Base-by-base conservation (phyloP, 139 green algal species). In the Chlorella sp. region DNA sequence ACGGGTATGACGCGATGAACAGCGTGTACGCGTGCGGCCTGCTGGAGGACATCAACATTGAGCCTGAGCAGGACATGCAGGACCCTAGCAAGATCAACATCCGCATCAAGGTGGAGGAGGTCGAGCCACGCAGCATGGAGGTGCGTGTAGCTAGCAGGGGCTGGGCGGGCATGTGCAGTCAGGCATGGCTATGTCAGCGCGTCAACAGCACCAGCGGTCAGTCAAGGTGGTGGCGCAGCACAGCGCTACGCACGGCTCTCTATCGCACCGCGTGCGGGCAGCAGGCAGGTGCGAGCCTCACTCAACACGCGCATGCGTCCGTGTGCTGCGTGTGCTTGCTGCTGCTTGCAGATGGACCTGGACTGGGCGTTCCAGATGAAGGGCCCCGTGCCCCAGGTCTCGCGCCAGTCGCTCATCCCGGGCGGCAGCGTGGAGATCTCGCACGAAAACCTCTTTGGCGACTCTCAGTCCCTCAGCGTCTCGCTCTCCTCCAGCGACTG, bases 1-100 rank as follows among this genome's bases (percentile, higher is more conserved):
- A 88, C 75, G 83, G 83, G 33, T 84, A 88, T 49, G 83, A 88
- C 60, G 83, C 83, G 62, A 86, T 88, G 71, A 88, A 88, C 77
- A 83, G 80, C 62, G 77, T 88, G 62, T 88, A 85, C 49, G 67
- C 83, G 20, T 86, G 80, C 35, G 83, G 83, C 5, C 75, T 88
- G 75, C 75, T 88, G 55, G 80, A 88, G 70, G 83, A 88, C 72
- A 82, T 88, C 73, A 83, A 86, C 80, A 86, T 88, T 62, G 80
- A 88, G 73, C 83, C 83, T 0, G 80, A 88, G 75, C 83, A 88
- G 78, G 83, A 86, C 83, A 67, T 65, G 34, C 42, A 62, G 32
- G 83, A 88, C 71, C 77, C 80, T 29, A 78, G 64, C 67, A 88
- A 88, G 73, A 88, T 88, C 73, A 86, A 86, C 62, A 73, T 88